These are phyloP conservation scores for Chrysanthemum makinoi DNA, from an alignment of 129 eudicot species.

Conservation along the genomic window DNA sequence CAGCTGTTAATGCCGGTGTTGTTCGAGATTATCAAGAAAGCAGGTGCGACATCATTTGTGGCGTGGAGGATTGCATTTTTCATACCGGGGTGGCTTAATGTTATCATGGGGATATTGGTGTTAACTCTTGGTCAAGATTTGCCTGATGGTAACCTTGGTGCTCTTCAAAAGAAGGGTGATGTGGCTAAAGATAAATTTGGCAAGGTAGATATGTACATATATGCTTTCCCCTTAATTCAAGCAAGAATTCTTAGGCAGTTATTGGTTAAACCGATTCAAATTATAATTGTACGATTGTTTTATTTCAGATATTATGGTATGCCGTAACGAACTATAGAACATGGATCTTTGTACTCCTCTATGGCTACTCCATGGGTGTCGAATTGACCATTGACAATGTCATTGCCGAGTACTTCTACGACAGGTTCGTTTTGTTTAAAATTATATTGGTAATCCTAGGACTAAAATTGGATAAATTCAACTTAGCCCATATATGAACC, in stretches of 20 bases:
- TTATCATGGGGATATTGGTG: slow-evolving; percentile 58
- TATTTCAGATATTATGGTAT: slow-evolving; percentile 48
- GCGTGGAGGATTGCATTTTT: slow-evolving; percentile 70
- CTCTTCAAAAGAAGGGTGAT: slow-evolving; percentile 49
- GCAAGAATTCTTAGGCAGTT: background rate
- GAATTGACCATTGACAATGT: slow-evolving; percentile 60
- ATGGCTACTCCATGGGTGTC: slow-evolving; percentile 66
- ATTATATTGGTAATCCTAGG: too few relatives aligned
- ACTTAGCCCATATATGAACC: too few relatives aligned
- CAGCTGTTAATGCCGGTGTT: slow-evolving; percentile 59
- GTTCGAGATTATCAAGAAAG: slow-evolving; percentile 36
- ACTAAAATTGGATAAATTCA: too few relatives aligned
- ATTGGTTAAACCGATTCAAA: background rate
- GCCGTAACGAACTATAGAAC: slow-evolving; percentile 64
- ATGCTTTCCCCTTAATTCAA: background rate
- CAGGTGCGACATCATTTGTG: slow-evolving; percentile 48
- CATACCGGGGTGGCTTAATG: slow-evolving; percentile 53
- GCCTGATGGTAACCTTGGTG: slow-evolving; percentile 60
- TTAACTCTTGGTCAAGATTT: slow-evolving; percentile 58
- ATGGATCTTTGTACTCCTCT: slow-evolving; percentile 61
- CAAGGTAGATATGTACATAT: slow-evolving; percentile 30
- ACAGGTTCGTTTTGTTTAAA: slow-evolving; percentile 31
- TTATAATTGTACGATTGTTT: background rate
- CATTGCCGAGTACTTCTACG: slow-evolving; percentile 66
- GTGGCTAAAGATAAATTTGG: slow-evolving; percentile 52